Percentiles rank a stretch among this genome's conserved stretches.
Evolutionary conservation across 116 monocot genomes (phyloP).

Genomic region (Posidonia oceanica): DNA sequence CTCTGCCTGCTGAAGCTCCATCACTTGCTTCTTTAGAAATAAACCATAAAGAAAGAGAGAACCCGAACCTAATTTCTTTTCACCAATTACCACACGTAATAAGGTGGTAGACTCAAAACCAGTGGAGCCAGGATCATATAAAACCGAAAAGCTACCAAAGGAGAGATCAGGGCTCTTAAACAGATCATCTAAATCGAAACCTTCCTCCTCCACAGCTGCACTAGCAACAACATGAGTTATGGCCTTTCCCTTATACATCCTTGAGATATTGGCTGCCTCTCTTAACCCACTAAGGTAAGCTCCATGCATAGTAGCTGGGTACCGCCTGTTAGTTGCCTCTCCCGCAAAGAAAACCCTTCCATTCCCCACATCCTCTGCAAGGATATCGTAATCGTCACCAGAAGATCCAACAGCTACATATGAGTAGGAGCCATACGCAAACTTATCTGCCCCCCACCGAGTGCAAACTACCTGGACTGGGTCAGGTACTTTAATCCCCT

Average conservation of each 20-base stretch:
- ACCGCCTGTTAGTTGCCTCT: constrained; percentile 81
- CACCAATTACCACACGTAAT: constrained; percentile 38
- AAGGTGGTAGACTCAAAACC: constrained; percentile 38
- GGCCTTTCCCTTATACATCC: constrained; percentile 33
- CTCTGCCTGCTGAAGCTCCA: constrained; percentile 39
- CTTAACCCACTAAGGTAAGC: constrained; percentile 87
- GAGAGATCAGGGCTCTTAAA: constrained; percentile 43
- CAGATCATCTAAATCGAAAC: constrained; percentile 44
- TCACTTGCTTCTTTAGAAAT: constrained; percentile 46
- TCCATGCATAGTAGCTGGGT: constrained; percentile 96
- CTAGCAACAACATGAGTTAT: too few species aligned
- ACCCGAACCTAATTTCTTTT: constrained; percentile 26
- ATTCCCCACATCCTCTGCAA: constrained; percentile 64
- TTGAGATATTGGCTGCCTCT: constrained; percentile 88
- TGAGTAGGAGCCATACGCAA: constrained; percentile 82
- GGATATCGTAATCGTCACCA: constrained; percentile 94
- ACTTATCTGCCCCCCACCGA: constrained; percentile 78
- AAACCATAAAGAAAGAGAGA: constrained; percentile 55
- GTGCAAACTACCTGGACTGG: constrained; percentile 88
- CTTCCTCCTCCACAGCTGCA: constrained; percentile 11
- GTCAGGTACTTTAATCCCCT: constrained; percentile 76
- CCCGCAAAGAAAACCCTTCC: constrained; percentile 94
- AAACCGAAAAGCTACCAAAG: constrained; percentile 56
- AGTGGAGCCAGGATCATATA: constrained; percentile 44
- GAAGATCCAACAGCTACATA: constrained; percentile 86